Percentiles rank a stretch among this genome's conserved stretches.
phyloP scores from a whole-genome alignment of 129 eudicot genomes.

The Flaveria linearis region DNA sequence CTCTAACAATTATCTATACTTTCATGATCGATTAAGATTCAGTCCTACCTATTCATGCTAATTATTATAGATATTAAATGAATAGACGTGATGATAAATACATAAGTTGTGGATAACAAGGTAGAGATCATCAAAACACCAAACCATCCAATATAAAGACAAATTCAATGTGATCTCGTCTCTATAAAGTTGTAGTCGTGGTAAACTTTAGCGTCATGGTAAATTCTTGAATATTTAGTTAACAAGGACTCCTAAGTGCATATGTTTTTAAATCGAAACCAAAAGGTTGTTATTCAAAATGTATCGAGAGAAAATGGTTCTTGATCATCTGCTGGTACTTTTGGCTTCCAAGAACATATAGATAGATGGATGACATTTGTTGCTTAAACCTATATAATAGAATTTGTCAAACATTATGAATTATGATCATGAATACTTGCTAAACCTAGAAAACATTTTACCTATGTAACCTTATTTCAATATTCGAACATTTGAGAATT shows the following conservation, averaged over 20 bases:
- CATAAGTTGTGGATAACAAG: background rate
- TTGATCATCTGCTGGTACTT: background rate
- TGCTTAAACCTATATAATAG: too few relatives aligned
- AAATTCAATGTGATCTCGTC: too few relatives aligned
- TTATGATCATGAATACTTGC: background rate
- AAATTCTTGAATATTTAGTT: background rate
- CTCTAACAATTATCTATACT: background rate
- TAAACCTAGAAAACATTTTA: too few relatives aligned
- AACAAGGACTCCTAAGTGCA: too few relatives aligned
- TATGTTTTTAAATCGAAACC: too few relatives aligned
- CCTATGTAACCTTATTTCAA: too few relatives aligned
- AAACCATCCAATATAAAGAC: background rate
- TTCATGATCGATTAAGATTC: constrained; percentile 12
- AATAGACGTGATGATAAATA: background rate
- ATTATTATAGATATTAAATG: background rate
- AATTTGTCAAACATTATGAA: background rate
- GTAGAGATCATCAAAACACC: background rate
- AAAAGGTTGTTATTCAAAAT: too few relatives aligned
- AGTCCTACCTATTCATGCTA: background rate
- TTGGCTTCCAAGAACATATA: background rate
- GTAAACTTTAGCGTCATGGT: background rate
- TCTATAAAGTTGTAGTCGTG: background rate
- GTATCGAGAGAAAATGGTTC: background rate
- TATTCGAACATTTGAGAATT: too few relatives aligned
- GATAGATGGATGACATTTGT: too few relatives aligned